Evolutionary conservation across 2,329 filamentous ascomycete genomes (phyloP), one percentile per base, ranked within the genome.

Genomic region (Colletotrichum tanaceti): DNA sequence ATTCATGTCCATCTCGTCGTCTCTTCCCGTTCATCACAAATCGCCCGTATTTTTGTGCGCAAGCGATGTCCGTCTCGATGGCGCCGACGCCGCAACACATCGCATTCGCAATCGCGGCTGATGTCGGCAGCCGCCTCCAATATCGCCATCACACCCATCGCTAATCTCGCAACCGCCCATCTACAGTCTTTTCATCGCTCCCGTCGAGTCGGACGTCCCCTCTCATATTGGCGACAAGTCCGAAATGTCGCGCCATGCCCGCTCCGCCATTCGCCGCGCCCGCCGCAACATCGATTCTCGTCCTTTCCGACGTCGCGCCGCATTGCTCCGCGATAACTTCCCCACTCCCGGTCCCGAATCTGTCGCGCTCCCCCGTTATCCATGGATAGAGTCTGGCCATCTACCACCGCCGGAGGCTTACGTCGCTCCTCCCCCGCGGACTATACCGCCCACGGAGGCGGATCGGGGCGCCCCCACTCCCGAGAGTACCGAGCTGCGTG

Each of bases 121-220:
- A 70, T 63, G 58, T 41, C 63, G 62, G 43, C 59, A 49, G 52
- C 60, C 18, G 43, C 60, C 28, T 53, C 22, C n/a, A 22, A 13
- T 58, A 24, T 47, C 53, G 50, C 47, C 54, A 32, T 49, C 55
- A 49, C 54, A 64, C 64, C 50, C 43, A 43, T 41, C 44, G 55
- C 66, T 69, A 69, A 69, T 39, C 13, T 66, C 57, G 44, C 41
- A 60, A 47, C 16, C n/a, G 35, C 44, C n/a, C 22, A 47, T 32
- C 16, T 49, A 32, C 70, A 85, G 84, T 71, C 76, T 85, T 39
- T 85, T 84, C 71, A 74, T 84, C 61, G 81, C 82, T 44, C 82
- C 81, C 41, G 79, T 83, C 71, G 80, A 83, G 72, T 82, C 82
- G 55, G 81, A 84, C 69, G 63, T 83, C 52, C 73, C 77, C 16